phyloP scores from a whole-genome alignment of 495 filamentous ascomycete genomes.

The Daldinia vernicosa region DNA sequence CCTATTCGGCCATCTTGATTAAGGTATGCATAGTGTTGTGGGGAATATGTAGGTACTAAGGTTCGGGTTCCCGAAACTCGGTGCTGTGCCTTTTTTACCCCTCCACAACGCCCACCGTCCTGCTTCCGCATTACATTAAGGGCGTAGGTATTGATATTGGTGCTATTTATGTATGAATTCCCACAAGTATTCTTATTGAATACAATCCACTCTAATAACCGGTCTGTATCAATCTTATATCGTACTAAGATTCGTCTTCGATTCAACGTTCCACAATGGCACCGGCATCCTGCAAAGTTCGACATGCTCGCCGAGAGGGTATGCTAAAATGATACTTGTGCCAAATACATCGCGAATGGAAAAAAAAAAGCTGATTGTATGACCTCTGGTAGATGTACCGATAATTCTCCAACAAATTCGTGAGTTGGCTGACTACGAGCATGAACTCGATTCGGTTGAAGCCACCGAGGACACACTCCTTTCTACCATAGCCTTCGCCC shows the following conservation, averaged over 20 bases:
- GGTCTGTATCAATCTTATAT: background rate
- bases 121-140: constrained; percentile 11
- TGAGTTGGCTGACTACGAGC: constrained; percentile 89
- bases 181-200: background rate
- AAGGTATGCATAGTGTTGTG: constrained; percentile 1
- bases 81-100: constrained; percentile 7
- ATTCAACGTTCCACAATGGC: constrained; percentile 27
- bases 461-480: constrained; percentile 79
- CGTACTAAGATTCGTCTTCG: background rate
- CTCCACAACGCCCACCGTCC: background rate
- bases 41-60: constrained; percentile 9
- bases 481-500: constrained; percentile 80
- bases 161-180: constrained; percentile 8
- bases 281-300: constrained; percentile 34
- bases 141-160: constrained; percentile 4
- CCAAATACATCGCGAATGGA: background rate
- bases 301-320: constrained; percentile 46
- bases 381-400: constrained; percentile 64
- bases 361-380: constrained; percentile 6
- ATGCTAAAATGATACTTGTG: background rate
- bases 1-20: background rate
- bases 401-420: constrained; percentile 83
- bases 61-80: constrained; percentile 19
- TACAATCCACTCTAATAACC: background rate
- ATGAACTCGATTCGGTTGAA: constrained; percentile 75